These are phyloP conservation scores for Orbilia blumenaviensis DNA, from an alignment of 2,329 filamentous ascomycete genomes.

Conservation along the genomic window DNA sequence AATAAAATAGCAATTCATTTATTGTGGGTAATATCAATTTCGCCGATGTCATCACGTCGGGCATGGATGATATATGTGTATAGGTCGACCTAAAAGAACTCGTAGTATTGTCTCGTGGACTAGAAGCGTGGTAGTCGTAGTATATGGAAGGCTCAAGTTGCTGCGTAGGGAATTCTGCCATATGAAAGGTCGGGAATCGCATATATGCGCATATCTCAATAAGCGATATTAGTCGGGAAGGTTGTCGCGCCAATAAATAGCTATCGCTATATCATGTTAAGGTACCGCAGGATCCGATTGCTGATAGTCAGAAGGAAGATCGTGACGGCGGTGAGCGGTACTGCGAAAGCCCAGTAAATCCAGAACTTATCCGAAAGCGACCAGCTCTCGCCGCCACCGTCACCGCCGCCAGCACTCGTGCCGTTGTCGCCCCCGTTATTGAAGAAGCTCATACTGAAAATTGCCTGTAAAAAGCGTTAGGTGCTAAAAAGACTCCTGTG, in stretches of 20 bases:
- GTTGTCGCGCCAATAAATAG: too few relatives aligned
- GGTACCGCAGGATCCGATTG: background rate
- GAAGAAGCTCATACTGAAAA: slow-evolving; percentile 52
- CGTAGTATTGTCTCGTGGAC: too few relatives aligned
- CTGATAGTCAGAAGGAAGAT: background rate
- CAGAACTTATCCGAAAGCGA: slow-evolving; percentile 32
- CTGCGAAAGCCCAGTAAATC: slow-evolving; percentile 47
- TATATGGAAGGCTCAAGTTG: background rate
- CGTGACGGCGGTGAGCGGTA: slow-evolving; percentile 21
- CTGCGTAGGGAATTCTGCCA: background rate
- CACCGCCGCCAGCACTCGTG: background rate
- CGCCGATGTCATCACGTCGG: background rate
- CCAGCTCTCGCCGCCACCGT: slow-evolving; percentile 20
- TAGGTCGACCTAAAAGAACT: too few relatives aligned
- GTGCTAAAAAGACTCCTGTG: background rate
- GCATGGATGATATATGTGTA: too few relatives aligned
- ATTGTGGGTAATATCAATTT: background rate
- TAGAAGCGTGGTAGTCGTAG: too few relatives aligned
- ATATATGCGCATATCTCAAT: background rate
- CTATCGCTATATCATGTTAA: background rate
- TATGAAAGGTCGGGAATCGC: too few relatives aligned
- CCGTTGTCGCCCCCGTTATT: slow-evolving; percentile 31
- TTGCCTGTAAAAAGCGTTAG: slow-evolving; percentile 6
- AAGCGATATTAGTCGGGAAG: too few relatives aligned
- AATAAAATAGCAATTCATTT: background rate